These are phyloP conservation scores for Kwoniella bestiolae DNA, from an alignment of 768 basidiomycete genomes.

Conservation along the genomic window DNA sequence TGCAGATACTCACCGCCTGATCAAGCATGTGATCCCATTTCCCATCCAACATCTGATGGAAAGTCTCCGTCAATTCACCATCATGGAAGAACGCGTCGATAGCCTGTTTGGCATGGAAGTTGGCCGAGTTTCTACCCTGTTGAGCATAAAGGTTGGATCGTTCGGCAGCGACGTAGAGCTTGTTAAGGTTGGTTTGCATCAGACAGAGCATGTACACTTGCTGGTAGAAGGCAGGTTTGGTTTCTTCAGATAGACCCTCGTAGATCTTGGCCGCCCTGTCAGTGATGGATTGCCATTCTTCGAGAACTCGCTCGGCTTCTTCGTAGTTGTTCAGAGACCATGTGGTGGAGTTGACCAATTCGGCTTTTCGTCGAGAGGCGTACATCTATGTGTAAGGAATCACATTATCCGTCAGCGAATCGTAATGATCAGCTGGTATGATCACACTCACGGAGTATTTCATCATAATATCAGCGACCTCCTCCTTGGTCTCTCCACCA, in stretches of 20 bases:
- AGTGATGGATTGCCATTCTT: conserved; percentile 63
- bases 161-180: conserved; percentile 64
- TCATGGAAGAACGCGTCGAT: conserved; percentile 67
- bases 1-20: conserved; percentile 65
- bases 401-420: neutral
- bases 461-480: conserved; percentile 63
- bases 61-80: conserved; percentile 66
- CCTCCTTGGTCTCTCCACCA: conserved; percentile 59
- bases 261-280: conserved; percentile 65
- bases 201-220: conserved; percentile 62
- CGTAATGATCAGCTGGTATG: conserved; percentile 60
- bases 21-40: conserved; percentile 78
- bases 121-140: conserved; percentile 69
- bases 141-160: conserved; percentile 67
- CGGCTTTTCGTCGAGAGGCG: conserved; percentile 66
- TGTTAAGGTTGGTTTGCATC: conserved; percentile 66
- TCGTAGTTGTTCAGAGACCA: conserved; percentile 71
- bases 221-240: conserved; percentile 70
- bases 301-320: conserved; percentile 68
- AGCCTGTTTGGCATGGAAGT: conserved; percentile 65
- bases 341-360: conserved; percentile 67
- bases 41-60: conserved; percentile 67
- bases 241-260: conserved; percentile 61
- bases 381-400: conserved; percentile 58
- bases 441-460: conserved; percentile 57